These are phyloP conservation scores for Ephemerocybe angulata DNA, from an alignment of 768 basidiomycete species.

Conservation along the genomic window DNA sequence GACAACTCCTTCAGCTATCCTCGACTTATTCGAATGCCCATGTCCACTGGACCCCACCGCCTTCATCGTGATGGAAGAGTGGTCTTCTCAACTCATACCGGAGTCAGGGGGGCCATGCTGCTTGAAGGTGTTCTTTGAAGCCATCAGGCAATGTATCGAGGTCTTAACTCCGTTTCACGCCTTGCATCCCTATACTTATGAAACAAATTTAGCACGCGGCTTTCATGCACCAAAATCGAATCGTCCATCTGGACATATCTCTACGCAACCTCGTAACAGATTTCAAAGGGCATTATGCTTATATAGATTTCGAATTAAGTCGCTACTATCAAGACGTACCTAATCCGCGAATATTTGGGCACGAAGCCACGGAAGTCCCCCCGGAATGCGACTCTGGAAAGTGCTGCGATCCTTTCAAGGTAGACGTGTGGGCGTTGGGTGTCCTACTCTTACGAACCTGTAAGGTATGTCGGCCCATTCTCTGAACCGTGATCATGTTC, in stretches of 20 bases:
- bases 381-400: constrained; percentile 61
- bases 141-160: constrained; percentile 67
- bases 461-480: constrained; percentile 39
- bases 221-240: constrained; percentile 65
- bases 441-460: constrained; percentile 61
- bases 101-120: constrained; percentile 44
- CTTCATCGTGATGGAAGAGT: constrained; percentile 80
- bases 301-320: constrained; percentile 72
- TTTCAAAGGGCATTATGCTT: constrained; percentile 60
- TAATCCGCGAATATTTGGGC: constrained; percentile 37
- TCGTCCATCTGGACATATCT: constrained; percentile 74
- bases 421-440: constrained; percentile 72
- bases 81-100: constrained; percentile 61
- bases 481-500: neutral
- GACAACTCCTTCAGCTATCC: constrained; percentile 44
- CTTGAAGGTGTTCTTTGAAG: constrained; percentile 49
- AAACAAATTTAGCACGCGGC: constrained; percentile 47
- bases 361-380: constrained; percentile 62
- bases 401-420: constrained; percentile 57
- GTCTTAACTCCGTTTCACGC: constrained; percentile 28
- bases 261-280: constrained; percentile 66
- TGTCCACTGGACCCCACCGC: constrained; percentile 47
- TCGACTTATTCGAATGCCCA: constrained; percentile 56
- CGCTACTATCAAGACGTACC: constrained; percentile 43
- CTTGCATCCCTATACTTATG: neutral